Evolutionary conservation across 1,284 basidiomycete species (phyloP).

Genomic region (Apiotrichum akiyoshidainum): DNA sequence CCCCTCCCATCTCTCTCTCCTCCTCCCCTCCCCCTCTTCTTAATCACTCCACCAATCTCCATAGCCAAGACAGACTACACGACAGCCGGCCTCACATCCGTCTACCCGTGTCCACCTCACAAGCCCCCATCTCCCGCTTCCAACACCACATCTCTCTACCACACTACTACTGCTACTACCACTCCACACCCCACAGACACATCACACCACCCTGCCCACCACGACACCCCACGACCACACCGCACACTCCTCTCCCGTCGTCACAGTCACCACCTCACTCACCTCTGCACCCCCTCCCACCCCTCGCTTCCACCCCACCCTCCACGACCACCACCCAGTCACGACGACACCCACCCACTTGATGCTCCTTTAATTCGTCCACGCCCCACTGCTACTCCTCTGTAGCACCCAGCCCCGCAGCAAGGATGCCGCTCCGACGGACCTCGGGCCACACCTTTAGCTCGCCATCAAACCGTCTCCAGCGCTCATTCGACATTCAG

Average conservation of each 20-base stretch:
- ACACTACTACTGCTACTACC: too few relatives aligned
- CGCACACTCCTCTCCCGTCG: background rate
- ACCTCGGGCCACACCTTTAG: slow-evolving; percentile 23
- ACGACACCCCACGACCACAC: background rate
- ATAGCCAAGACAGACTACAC: too few relatives aligned
- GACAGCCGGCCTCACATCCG: too few relatives aligned
- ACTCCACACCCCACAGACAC: background rate
- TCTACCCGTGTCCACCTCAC: too few relatives aligned
- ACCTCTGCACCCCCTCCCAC: background rate
- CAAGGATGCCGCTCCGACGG: slow-evolving; percentile 25
- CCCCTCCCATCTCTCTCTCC: background rate
- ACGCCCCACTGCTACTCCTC: background rate
- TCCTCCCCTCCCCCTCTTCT: background rate
- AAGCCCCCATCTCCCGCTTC: background rate
- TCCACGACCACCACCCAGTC: background rate
- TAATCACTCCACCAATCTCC: too few relatives aligned
- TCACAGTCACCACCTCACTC: background rate
- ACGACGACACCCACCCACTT: background rate
- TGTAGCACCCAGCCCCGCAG: background rate
- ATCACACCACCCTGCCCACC: background rate
- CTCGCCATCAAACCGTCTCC: slow-evolving; percentile 18
- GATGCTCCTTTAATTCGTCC: background rate
- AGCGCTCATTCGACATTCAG: slow-evolving; percentile 20
- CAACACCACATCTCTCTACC: background rate
- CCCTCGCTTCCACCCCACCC: background rate